Conservation (phyloP, 495 filamentous ascomycete species). For the Lasiosphaeria miniovina region DNA sequence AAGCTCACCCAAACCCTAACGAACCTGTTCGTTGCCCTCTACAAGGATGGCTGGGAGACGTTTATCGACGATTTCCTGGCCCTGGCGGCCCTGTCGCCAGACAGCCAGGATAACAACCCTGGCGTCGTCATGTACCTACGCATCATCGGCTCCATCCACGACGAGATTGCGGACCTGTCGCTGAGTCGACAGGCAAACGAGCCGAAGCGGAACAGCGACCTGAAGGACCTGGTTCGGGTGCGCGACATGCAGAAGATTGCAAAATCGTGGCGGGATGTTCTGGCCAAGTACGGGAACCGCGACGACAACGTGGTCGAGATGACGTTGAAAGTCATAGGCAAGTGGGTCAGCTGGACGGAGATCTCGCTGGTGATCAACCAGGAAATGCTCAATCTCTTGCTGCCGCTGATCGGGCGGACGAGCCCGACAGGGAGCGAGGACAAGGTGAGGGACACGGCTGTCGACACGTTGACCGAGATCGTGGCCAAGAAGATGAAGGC, state of each 20-base stretch:
- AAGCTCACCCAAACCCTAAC: slow-evolving; percentile 96
- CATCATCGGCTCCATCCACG: slow-evolving; percentile 82
- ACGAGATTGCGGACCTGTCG: slow-evolving; percentile 92
- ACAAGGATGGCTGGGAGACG: slow-evolving; percentile 76
- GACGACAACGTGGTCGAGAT: slow-evolving; percentile 76
- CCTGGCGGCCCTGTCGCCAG: slow-evolving; percentile 58
- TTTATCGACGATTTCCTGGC: slow-evolving; percentile 86
- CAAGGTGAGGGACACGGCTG: slow-evolving; percentile 77
- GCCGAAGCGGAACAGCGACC: slow-evolving; percentile 69
- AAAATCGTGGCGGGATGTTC: slow-evolving; percentile 84
- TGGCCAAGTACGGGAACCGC: slow-evolving; percentile 72
- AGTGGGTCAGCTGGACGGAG: slow-evolving; percentile 98
- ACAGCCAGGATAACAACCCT: slow-evolving; percentile 59
- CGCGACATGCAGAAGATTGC: slow-evolving; percentile 85
- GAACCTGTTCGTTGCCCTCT: slow-evolving; percentile 80
- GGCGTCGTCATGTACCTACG: slow-evolving; percentile 87
- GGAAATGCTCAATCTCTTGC: slow-evolving; percentile 74
- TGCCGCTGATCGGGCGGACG: slow-evolving; percentile 69
- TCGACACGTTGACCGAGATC: slow-evolving; percentile 92
- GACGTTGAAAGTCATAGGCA: slow-evolving; percentile 81
- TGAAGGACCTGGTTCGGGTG: slow-evolving; percentile 85
- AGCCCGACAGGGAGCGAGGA: slow-evolving; percentile 53
- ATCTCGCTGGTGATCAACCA: slow-evolving; percentile 90
- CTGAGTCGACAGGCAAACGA: slow-evolving; percentile 72
- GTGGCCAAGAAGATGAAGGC: slow-evolving; percentile 97